Base-by-base conservation (phyloP, 257 asterid species). In the Eustoma russellianum region DNA sequence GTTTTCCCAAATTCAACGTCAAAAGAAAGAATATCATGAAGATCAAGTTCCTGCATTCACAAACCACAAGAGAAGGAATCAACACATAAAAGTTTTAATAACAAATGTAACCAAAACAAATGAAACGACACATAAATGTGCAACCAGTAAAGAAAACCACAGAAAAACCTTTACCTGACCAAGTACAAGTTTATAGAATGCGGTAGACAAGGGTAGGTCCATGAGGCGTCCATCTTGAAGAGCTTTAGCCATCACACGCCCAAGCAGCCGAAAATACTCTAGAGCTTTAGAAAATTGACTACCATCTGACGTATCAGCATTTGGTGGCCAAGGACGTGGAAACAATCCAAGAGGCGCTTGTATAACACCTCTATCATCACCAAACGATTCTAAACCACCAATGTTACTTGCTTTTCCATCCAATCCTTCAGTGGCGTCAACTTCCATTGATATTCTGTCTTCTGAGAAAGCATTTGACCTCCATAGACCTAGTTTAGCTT, bases 211-310 rank as follows among this genome's bases (percentile, higher is more conserved):
- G 15, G 99, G 93, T 65, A 93, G 58, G 79, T 93, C 99, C 77
- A 93, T 77, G 51, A 93, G 96, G 72, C 99, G 82, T 61, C 96
- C 97, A 64, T 93, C 99, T 62, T 93, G 99, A 64, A 93, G 97
- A 64, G 97, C 95, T 77, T 88, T 93, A 18, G 97, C 97, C 95
- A 85, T 81, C 67, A 85, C 92, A 70, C 89, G 82, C 47, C 99
- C 99, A 57, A 88, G 94, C 64, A 88, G 77, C 45, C 83, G 81
- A 60, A 83, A 85, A 70, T 88, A 74, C 55, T 93, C 97, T 0
- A 77, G 65, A 17, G 65, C 87, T 54, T 85, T 93, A 47, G 81
- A 72, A 52, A 92, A 79, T 53, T 74, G 83, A 63, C 74, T 74
- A 47, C 82, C 88, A 56, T 76, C 91, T 34, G 89, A 78, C 24